Evolutionary conservation across 2,329 filamentous ascomycete species (phyloP).

Genomic region (Hypoxylon sp.): DNA sequence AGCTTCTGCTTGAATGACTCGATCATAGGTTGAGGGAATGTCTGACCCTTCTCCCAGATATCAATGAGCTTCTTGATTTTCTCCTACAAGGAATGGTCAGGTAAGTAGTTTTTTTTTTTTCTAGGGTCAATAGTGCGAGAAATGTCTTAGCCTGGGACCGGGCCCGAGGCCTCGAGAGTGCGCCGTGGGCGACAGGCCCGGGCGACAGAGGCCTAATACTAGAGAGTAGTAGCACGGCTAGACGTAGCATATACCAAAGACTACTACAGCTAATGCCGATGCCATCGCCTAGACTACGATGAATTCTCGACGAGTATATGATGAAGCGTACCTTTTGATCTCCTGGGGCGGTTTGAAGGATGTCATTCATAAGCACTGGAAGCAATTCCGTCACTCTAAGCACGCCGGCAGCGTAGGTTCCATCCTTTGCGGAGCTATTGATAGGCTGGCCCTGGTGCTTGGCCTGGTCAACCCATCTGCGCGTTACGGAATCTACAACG

Average conservation of each 20-base stretch:
- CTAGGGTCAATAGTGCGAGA: constrained; percentile 37
- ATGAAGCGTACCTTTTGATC: constrained; percentile 91
- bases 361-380: constrained; percentile 93
- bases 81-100: constrained; percentile 70
- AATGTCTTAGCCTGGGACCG: constrained; percentile 24
- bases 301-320: constrained; percentile 45
- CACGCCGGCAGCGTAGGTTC: constrained; percentile 93
- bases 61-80: constrained; percentile 96
- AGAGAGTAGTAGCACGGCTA: constrained; percentile 34
- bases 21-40: constrained; percentile 84
- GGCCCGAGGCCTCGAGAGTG: constrained; percentile 11
- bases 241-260: constrained; percentile 34
- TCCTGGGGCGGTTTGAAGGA: constrained; percentile 84
- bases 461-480: constrained; percentile 97
- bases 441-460: constrained; percentile 84
- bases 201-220: constrained; percentile 13
- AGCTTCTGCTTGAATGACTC: constrained; percentile 83
- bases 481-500: constrained; percentile 99
- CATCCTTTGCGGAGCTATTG: constrained; percentile 82
- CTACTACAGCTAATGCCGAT: constrained; percentile 30
- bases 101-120: constrained; percentile 54
- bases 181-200: background rate
- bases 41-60: constrained; percentile 96
- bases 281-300: constrained; percentile 43
- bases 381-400: constrained; percentile 96